Base-by-base conservation (phyloP, 768 basidiomycete species). In the Tylopilus subfusipes region DNA sequence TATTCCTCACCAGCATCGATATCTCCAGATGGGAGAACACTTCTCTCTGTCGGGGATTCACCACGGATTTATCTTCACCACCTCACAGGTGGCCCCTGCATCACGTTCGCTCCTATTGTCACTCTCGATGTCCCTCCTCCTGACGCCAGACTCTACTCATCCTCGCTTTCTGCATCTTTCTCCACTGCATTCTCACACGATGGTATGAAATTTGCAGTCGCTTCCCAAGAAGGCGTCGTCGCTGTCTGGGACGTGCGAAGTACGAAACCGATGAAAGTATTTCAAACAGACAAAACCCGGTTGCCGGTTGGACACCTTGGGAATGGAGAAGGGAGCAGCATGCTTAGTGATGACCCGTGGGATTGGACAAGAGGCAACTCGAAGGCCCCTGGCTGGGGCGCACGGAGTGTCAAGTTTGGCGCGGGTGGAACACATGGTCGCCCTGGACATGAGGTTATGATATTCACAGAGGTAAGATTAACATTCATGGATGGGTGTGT, bases 1-100 rank as follows among this genome's bases (percentile, higher is more conserved):
- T 49, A 39, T 52, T 39, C 38, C 19, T 56, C 44, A 39, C 42
- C 50, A 95, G 92, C 90, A 5, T 93, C 93, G 10, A 81, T 98
- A 61, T 93, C 93, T 0, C 93, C 92, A 0, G 91, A 96, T 63
- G 88, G 93, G 1, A 81, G 83, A 42, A 93, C 87, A 0, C 78
- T 98, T 14, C 81, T 97, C 2, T 92, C 88, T 3, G 94, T 95
- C 0, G 94, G 95, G 22, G 94, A 98, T 67, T 93, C 93, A 11
- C 83, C 85, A 42, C 86, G 91, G 53, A 85, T 95, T 12, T 88
- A 85, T 66, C 79, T 98, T 14, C 89, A 93, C 64, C 82, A 84
- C 50, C 78, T 95, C 55, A 79, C 82, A 2, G 86, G 86, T 38
- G 84, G 87, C 27, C 72, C 79, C 14, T 73, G 67, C 25, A 74